Base-by-base conservation (phyloP, 441 rosid species). In the Croton setiger region DNA sequence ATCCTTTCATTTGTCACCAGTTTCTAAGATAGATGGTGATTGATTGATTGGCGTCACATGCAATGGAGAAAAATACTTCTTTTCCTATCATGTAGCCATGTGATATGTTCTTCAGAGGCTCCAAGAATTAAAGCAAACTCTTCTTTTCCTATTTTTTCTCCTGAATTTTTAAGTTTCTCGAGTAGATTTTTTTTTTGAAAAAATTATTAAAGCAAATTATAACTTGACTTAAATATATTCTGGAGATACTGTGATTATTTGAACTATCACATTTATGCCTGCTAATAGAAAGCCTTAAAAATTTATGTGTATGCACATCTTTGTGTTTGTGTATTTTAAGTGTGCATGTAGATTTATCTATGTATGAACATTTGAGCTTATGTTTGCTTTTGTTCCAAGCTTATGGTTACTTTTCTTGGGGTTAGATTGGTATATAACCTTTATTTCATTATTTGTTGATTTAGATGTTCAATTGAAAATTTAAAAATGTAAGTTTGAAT, bases 231-330 rank as follows among this genome's bases (percentile, higher is more conserved):
- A 44, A 61, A 39, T 10, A 4, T 61, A 51, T 35, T 35, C 10
- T 48, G 39, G 31, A 47, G 14, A 14, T 36, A 21, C 7, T 35
- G 14, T 47, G 72, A 58, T 48, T 11, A 7, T 18, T 48, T 39
- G 70, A 48, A 37, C 35, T 39, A 36, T 60, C 39, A 69, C 6
- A 23, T 9, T 69, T 43, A 31, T 57, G 18, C 39, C 23, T 21
- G 66, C 52, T 69, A 35, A 21, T 69, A 36, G 48, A 60, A 51
- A 23, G 8, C 66, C 11, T 51, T 45, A 59, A 61, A 44, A 47
- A 7, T 15, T 23, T 43, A 21, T 66, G 15, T 53, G 37, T 18
- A 49, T 51, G 18, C 37, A 27, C 14, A 5, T 44, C 17, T 14
- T 18, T 66, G 35, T 39, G 39, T 45, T 45, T 21, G 20, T 13